A percentile compares a stretch with the other conserved stretches of the same genome.
phyloP scores from a whole-genome alignment of 371 early-diverging fungal genomes.

The Mucor lusitanicus region DNA sequence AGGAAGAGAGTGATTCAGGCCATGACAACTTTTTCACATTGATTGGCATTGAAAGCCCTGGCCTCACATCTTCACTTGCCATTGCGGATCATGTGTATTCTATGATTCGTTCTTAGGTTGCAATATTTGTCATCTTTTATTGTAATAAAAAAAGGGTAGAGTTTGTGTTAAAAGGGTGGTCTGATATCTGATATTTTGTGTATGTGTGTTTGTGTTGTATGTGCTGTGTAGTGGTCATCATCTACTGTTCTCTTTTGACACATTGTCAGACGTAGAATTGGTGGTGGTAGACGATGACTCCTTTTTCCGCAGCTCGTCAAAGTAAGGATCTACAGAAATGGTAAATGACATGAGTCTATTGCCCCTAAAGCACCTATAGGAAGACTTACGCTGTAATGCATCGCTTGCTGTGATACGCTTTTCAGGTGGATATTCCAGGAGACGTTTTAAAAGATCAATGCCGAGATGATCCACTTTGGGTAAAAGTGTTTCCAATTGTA shows the following conservation, averaged over 20 bases:
- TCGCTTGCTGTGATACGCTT: conserved; percentile 73
- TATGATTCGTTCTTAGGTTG: conserved; percentile 25
- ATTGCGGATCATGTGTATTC: conserved; percentile 74
- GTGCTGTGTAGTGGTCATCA: not conserved
- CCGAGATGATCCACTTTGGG: conserved; percentile 84
- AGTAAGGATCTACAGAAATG: conserved; percentile 44
- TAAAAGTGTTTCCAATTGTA: conserved; percentile 68
- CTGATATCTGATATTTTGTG: not conserved
- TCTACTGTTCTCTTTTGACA: conserved; percentile 7
- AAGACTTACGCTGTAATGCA: conserved; percentile 66
- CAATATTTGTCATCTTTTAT: not conserved
- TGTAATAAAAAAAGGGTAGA: not conserved
- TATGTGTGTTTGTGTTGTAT: not conserved
- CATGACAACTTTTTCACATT: conserved; percentile 70
- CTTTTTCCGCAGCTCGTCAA: conserved; percentile 52
- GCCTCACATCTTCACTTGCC: conserved; percentile 83
- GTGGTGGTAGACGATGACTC: conserved; percentile 17
- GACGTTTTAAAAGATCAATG: conserved; percentile 74
- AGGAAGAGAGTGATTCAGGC: conserved; percentile 53
- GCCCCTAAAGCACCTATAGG: too few relatives aligned
- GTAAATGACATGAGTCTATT: not conserved
- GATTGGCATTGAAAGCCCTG: conserved; percentile 90
- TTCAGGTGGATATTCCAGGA: conserved; percentile 78
- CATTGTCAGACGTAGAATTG: conserved; percentile 1
- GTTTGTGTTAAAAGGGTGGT: not conserved